phyloP scores from a whole-genome alignment of 1,284 basidiomycete species.

The Tylopilus sp. region DNA sequence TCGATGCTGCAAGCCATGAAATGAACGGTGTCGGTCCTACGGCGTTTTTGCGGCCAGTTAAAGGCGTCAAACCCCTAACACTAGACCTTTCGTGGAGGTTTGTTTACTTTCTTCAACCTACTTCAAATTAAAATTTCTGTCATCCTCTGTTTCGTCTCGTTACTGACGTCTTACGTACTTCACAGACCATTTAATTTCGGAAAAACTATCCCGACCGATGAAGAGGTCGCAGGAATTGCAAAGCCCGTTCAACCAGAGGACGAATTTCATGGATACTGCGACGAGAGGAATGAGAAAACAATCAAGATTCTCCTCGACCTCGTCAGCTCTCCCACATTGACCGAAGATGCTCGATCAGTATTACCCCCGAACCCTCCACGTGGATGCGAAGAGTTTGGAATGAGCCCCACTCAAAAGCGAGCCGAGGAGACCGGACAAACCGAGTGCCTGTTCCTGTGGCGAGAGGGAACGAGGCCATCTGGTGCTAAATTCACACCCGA shows the following conservation, averaged over 20 bases:
- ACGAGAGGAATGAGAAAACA: conserved; percentile 13
- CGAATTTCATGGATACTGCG: conserved; percentile 16
- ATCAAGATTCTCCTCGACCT: conserved; percentile 13
- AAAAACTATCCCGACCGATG: conserved; percentile 44
- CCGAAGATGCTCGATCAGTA: conserved; percentile 6
- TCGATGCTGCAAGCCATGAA: background rate
- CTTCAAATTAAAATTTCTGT: background rate
- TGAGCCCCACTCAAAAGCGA: conserved; percentile 22
- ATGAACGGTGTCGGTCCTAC: conserved; percentile 9
- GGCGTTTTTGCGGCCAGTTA: conserved; percentile 48
- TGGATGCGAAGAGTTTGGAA: conserved; percentile 24
- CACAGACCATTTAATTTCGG: conserved; percentile 44
- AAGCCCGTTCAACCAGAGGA: conserved; percentile 30
- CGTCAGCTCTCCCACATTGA: conserved; percentile 1
- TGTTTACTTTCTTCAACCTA: conserved; percentile 19
- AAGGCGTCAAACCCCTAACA: conserved; percentile 55
- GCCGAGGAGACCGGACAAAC: conserved; percentile 7
- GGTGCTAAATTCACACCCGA: background rate
- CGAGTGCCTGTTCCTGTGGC: conserved; percentile 25
- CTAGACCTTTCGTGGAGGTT: conserved; percentile 70
- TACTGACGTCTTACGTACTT: conserved; percentile 5
- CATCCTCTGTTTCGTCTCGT: background rate
- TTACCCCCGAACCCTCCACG: conserved; percentile 11
- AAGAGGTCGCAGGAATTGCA: conserved; percentile 39
- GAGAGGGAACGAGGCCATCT: conserved; percentile 20